Evolutionary conservation across 2,329 filamentous ascomycete species (phyloP).

Genomic region (Ploettnerulaceae sp.): DNA sequence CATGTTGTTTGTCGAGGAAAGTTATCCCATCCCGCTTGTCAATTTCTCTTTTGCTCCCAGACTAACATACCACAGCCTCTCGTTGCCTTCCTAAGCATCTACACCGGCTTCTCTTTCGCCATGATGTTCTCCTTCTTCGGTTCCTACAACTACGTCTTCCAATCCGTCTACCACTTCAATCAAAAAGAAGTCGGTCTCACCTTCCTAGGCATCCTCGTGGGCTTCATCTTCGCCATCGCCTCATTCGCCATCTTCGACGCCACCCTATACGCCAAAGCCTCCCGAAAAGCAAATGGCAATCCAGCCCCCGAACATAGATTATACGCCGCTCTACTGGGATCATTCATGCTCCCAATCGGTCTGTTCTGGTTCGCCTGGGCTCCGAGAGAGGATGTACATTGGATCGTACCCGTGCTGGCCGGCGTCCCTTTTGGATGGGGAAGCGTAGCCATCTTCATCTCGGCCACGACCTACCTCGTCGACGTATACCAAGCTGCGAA

Average conservation of each 20-base stretch:
- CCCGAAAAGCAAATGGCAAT: slow-evolving; percentile 3
- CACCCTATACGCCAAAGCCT: slow-evolving; percentile 46
- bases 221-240: slow-evolving; percentile 25
- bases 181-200: slow-evolving; percentile 31
- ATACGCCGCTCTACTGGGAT: slow-evolving; percentile 50
- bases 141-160: slow-evolving; percentile 48
- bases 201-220: slow-evolving; percentile 27
- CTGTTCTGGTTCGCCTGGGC: slow-evolving; percentile 37
- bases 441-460: slow-evolving; percentile 50
- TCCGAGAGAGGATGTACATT: slow-evolving; percentile 23
- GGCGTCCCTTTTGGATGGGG: slow-evolving; percentile 49
- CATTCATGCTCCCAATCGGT: slow-evolving; percentile 26
- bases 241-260: slow-evolving; percentile 43
- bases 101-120: slow-evolving; percentile 47
- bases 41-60: slow-evolving; percentile 28
- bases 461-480: slow-evolving; percentile 26
- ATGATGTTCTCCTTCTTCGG: slow-evolving; percentile 53
- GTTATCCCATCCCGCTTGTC: too few species aligned
- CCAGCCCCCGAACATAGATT: slow-evolving; percentile 53
- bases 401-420: slow-evolving; percentile 30
- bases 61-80: slow-evolving; percentile 50
- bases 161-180: slow-evolving; percentile 41
- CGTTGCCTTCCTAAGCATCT: slow-evolving; percentile 44
- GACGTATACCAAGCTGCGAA: slow-evolving; percentile 26
- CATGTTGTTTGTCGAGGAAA: slow-evolving; percentile 56